phyloP scores from a whole-genome alignment of 1,284 basidiomycete genomes.

The Hymenochaete sp. region DNA sequence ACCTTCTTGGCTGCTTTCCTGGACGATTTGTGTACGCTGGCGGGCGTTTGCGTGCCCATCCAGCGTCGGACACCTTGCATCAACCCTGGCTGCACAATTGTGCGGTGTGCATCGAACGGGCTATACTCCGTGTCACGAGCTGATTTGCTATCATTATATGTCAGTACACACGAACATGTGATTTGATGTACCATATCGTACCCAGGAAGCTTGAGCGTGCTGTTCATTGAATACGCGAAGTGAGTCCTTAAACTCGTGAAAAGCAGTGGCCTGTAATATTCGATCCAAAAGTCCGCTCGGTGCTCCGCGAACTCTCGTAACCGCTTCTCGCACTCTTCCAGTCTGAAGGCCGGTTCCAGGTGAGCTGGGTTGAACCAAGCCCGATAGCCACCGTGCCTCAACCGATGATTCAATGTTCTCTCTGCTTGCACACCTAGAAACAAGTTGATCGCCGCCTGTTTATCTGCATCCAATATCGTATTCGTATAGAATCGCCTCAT shows the following conservation, averaged over 20 bases:
- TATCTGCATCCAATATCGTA: conserved; percentile 91
- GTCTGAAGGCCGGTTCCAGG: conserved; percentile 52
- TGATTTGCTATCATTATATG: conserved; percentile 44
- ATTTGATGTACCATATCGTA: conserved; percentile 26
- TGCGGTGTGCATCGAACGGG: conserved; percentile 55
- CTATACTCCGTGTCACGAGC: conserved; percentile 59
- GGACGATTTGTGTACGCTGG: conserved; percentile 34
- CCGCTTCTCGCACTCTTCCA: conserved; percentile 47
- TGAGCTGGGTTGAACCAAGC: conserved; percentile 75
- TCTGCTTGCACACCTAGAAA: conserved; percentile 81
- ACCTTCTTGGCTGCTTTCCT: conserved; percentile 28
- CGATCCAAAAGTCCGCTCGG: conserved; percentile 74
- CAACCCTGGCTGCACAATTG: conserved; percentile 30
- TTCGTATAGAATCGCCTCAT: conserved; percentile 95
- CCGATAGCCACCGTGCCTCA: conserved; percentile 59
- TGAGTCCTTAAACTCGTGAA: conserved; percentile 79
- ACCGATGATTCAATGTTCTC: conserved; percentile 36
- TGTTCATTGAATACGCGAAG: conserved; percentile 83
- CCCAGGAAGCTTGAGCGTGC: conserved; percentile 76
- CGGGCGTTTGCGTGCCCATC: conserved; percentile 48
- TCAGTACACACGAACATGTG: background rate
- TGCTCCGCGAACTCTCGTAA: conserved; percentile 50
- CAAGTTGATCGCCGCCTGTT: conserved; percentile 95
- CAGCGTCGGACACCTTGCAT: conserved; percentile 67
- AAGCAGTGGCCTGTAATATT: conserved; percentile 83